Base-by-base conservation (phyloP, 768 basidiomycete genomes). In the Phylloporus sp. region DNA sequence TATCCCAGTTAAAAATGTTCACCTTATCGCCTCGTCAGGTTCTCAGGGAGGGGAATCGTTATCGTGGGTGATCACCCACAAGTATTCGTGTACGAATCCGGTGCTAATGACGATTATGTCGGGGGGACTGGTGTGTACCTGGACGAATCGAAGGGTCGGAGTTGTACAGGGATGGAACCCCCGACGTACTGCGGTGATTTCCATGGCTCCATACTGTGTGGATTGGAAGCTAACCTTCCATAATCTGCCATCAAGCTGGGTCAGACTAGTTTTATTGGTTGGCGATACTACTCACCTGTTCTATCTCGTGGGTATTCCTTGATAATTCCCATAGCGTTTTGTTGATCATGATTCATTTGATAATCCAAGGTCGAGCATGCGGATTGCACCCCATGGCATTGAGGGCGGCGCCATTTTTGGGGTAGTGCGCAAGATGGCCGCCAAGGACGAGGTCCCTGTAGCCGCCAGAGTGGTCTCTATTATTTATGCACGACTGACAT, bases 141-240 rank as follows among this genome's bases (percentile, higher is more conserved):
- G 64, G 56, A 18, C 49, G 55, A 26, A 56, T 56, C 22, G 53
- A 60, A 40, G 63, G 21, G 35, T 59, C 14, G 47, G 56, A 9
- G 44, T 59, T 13, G 56, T 60, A 8, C 48, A 60, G 27, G 60
- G 41, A 26, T 56, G 59, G 48, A 56, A 66, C 42, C 54, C 59
- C n/a, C 60, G 55, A 26, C 60, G 55, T 38, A 52, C 52, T 31
- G 66, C 54, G 4, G 38, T 52, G 24, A 50, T 58, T 11, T 52
- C 48, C 23, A 62, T 58, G 44, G 60, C 56, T 15, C 53, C 59
- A 4, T 51, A 58, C 4, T 67, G 62, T 46, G 50, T 62, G 29
- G 73, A 72, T 42, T 75, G 71, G 71, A 70, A 70, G 52, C 55
- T 73, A 20, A 52, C 66, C 24, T 58, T 71, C 9, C 71, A 72